phyloP scores from a whole-genome alignment of 768 basidiomycete genomes.

The Ramaria rubella region DNA sequence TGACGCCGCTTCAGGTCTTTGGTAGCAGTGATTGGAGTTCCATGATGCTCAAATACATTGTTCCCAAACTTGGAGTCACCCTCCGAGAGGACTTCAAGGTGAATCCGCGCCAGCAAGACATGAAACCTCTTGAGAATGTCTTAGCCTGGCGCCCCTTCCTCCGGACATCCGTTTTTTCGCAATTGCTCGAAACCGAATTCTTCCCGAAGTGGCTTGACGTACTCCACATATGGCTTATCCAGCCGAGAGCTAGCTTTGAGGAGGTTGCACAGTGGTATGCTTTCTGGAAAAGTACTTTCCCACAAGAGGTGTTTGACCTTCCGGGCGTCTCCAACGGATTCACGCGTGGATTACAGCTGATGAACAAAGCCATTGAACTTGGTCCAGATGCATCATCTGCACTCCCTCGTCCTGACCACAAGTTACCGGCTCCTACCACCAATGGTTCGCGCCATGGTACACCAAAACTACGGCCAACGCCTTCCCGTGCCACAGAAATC shows the following conservation, averaged over 20 bases:
- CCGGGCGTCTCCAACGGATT: conserved; percentile 72
- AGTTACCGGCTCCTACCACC: conserved; percentile 13
- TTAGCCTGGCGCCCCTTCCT: conserved; percentile 73
- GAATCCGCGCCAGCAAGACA: conserved; percentile 87
- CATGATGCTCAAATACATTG: conserved; percentile 81
- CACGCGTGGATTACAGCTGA: conserved; percentile 80
- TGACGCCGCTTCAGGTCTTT: conserved; percentile 50
- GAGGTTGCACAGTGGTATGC: conserved; percentile 93
- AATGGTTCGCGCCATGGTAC: conserved; percentile 36
- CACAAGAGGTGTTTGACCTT: conserved; percentile 60
- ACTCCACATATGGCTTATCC: conserved; percentile 88
- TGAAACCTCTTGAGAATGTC: conserved; percentile 72
- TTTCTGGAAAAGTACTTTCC: conserved; percentile 80
- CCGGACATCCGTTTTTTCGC: conserved; percentile 68
- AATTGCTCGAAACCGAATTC: conserved; percentile 85
- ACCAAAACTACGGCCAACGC: conserved; percentile 31
- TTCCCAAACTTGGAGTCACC: conserved; percentile 81
- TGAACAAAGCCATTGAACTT: conserved; percentile 89
- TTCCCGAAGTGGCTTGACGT: conserved; percentile 97
- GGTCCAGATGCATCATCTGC: conserved; percentile 68
- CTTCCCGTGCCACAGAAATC: conserved; percentile 67
- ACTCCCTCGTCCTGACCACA: conserved; percentile 61
- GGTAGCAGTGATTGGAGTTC: conserved; percentile 81
- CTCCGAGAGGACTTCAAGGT: conserved; percentile 82
- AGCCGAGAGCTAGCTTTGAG: conserved; percentile 79